These are phyloP conservation scores for Phoenix roebelenii DNA, from an alignment of 176 grass and related monocot genomes.

Conservation along the genomic window DNA sequence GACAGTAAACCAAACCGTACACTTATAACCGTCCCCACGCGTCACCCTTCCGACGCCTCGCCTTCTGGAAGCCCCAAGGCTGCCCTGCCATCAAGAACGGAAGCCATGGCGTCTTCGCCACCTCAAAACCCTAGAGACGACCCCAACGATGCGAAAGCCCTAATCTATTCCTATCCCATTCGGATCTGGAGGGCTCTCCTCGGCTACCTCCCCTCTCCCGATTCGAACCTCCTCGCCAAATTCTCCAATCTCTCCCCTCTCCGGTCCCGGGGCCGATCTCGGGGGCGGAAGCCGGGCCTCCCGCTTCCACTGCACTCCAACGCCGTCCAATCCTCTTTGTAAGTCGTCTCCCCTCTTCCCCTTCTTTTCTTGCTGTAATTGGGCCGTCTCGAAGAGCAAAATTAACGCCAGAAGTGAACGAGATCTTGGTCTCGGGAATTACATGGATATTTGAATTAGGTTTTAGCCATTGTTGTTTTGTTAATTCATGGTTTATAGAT, in stretches of 20 bases:
- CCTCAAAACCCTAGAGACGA: neutral
- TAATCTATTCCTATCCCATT: neutral
- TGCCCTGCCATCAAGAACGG: too few relatives aligned
- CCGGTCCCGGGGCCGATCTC: neutral
- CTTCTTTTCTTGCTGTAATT: neutral
- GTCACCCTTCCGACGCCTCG: too few relatives aligned
- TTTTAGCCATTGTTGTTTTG: too few relatives aligned
- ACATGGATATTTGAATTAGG: too few relatives aligned
- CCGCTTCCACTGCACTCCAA: constrained; percentile 9
- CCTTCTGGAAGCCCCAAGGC: too few relatives aligned
- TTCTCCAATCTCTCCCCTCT: neutral
- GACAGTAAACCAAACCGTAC: too few relatives aligned
- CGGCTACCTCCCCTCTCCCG: constrained; percentile 4
- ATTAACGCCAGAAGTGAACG: neutral
- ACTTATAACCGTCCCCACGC: too few relatives aligned
- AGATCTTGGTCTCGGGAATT: neutral
- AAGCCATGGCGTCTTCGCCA: too few relatives aligned
- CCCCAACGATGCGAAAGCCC: neutral
- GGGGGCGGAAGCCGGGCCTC: neutral
- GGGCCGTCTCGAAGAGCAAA: neutral
- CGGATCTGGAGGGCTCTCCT: constrained; percentile 10
- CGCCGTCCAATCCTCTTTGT: neutral
- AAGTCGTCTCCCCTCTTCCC: neutral
- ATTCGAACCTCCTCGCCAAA: neutral
- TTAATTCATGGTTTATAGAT: too few relatives aligned